Evolutionary conservation across 2,329 filamentous ascomycete genomes (phyloP), one percentile per base, ranked within the genome.

Genomic region (Nectriaceae sp.): DNA sequence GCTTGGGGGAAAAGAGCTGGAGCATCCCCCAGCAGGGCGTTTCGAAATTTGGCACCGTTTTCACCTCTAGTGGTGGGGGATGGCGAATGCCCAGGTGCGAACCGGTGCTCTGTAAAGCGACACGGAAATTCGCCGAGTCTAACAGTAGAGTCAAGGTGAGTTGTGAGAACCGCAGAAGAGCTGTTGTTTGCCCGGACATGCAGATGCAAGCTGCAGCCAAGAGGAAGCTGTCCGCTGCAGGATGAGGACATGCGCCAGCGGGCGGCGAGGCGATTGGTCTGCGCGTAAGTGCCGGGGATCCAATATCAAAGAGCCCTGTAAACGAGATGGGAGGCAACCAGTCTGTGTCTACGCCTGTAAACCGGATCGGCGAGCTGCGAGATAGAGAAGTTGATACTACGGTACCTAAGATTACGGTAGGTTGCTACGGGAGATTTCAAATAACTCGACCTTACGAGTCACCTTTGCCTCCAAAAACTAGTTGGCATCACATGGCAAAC

Each of bases 51-150:
- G n/a, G n/a, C n/a, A n/a, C n/a, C n/a, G n/a, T n/a, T n/a, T n/a
- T n/a, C n/a, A n/a, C n/a, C n/a, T n/a, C n/a, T n/a, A n/a, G n/a
- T n/a, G n/a, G n/a, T n/a, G n/a, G n/a, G n/a, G n/a, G n/a, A n/a
- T n/a, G n/a, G n/a, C n/a, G n/a, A n/a, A n/a, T n/a, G n/a, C n/a
- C n/a, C n/a, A n/a, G n/a, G n/a, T n/a, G n/a, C n/a, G n/a, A n/a
- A n/a, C n/a, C n/a, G n/a, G n/a, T n/a, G n/a, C n/a, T n/a, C n/a
- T n/a, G 19, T n/a, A n/a, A 15, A 6, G 33, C 33, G 8, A n/a
- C 33, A 47, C 44, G 52, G 52, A 45, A 52, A 40, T 47, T 38
- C 44, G 41, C 48, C 41, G 35, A 48, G 40, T 45, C 40, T 21
- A 39, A 24, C 16, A 36, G 43, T 31, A 15, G 26, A 31, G 8